Evolutionary conservation across 2,329 filamentous ascomycete genomes (phyloP).

Genomic region (Xylaria sp.): DNA sequence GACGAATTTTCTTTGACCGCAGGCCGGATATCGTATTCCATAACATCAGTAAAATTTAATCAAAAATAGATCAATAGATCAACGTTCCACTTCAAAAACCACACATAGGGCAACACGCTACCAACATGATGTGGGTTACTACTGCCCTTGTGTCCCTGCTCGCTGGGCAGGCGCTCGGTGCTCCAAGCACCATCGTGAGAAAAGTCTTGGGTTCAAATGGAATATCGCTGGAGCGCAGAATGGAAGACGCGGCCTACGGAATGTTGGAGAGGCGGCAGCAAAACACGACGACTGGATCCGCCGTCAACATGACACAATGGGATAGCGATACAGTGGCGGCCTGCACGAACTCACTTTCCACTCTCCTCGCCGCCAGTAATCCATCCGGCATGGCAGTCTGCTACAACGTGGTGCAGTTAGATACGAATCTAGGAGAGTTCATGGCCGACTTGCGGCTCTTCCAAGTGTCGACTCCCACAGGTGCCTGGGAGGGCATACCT

Average conservation of each 20-base stretch:
- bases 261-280: slow-evolving; percentile 31
- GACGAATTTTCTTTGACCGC: slow-evolving; percentile 33
- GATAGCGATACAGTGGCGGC: slow-evolving; percentile 59
- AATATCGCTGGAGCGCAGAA: slow-evolving; percentile 26
- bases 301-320: slow-evolving; percentile 63
- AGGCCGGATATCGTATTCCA: slow-evolving; percentile 31
- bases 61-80: neutral
- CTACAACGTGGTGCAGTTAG: slow-evolving; percentile 78
- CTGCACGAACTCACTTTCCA: slow-evolving; percentile 62
- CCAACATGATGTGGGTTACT: slow-evolving; percentile 47
- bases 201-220: slow-evolving; percentile 22
- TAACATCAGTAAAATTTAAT: slow-evolving; percentile 8
- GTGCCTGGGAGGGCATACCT: slow-evolving; percentile 57
- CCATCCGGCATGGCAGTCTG: slow-evolving; percentile 80
- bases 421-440: slow-evolving; percentile 72
- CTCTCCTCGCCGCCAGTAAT: slow-evolving; percentile 66
- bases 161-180: slow-evolving; percentile 44
- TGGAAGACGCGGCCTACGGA: slow-evolving; percentile 27
- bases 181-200: slow-evolving; percentile 33
- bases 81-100: neutral
- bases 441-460: slow-evolving; percentile 79
- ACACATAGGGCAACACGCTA: neutral
- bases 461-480: slow-evolving; percentile 66
- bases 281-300: slow-evolving; percentile 34
- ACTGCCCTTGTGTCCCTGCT: slow-evolving; percentile 45